A percentile compares a stretch with the other conserved stretches of the same genome.
Evolutionary conservation across 2,329 filamentous ascomycete species (phyloP).

Genomic region (Beauveria varroae): DNA sequence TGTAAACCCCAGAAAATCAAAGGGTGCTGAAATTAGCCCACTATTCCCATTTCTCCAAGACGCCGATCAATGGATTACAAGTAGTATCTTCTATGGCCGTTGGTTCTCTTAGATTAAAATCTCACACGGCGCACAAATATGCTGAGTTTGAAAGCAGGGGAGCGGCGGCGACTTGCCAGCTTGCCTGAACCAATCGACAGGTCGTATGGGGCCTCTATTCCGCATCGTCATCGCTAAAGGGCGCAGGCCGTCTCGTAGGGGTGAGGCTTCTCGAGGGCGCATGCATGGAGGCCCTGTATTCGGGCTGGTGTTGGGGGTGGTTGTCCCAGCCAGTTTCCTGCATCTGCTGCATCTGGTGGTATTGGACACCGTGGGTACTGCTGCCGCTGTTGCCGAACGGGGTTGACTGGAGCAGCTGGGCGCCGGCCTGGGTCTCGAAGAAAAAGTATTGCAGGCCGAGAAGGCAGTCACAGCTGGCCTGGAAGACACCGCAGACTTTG

Average conservation of each 20-base stretch:
- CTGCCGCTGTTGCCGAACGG: background rate
- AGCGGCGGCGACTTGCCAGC: conserved; percentile 2
- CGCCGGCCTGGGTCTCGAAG: conserved; percentile 37
- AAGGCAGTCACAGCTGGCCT: conserved; percentile 67
- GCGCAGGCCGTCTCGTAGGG: conserved; percentile 31
- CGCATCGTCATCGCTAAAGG: conserved; percentile 27
- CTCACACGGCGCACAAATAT: background rate
- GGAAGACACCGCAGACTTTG: conserved; percentile 75
- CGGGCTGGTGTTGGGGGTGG: conserved; percentile 8
- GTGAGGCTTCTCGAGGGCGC: conserved; percentile 29
- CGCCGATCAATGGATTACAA: conserved; percentile 3
- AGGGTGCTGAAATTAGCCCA: background rate
- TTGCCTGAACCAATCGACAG: conserved; percentile 5
- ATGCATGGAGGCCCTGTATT: conserved; percentile 24
- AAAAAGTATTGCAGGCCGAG: conserved; percentile 68
- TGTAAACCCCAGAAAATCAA: background rate
- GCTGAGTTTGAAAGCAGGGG: background rate
- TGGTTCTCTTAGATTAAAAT: background rate
- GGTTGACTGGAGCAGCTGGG: conserved; percentile 17
- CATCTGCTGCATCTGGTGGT: conserved; percentile 29
- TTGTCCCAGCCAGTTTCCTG: conserved; percentile 24
- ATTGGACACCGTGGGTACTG: conserved; percentile 23
- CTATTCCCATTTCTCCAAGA: background rate
- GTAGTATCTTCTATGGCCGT: background rate
- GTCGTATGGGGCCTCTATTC: conserved; percentile 16